Evolutionary conservation across 305 asterid species (phyloP).

Genomic region (Fraxinus greggii): DNA sequence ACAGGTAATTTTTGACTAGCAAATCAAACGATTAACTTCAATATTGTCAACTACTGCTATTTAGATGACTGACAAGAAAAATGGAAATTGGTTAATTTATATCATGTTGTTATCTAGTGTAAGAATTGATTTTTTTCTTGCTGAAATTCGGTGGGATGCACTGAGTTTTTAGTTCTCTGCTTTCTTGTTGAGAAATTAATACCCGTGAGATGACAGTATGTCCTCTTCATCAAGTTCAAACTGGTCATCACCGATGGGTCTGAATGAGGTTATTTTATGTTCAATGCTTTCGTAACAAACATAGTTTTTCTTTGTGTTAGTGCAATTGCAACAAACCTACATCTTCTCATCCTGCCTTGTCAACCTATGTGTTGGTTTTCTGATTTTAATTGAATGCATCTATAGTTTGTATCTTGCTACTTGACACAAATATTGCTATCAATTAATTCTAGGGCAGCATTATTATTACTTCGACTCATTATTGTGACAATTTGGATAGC

Average conservation of each 20-base stretch:
- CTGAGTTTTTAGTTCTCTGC: not conserved
- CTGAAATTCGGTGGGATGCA: not conserved
- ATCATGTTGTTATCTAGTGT: not conserved
- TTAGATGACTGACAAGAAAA: slow-evolving; percentile 2
- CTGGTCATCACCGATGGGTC: not conserved
- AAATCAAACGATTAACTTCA: not conserved
- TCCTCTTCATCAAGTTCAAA: not conserved
- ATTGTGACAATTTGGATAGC: not conserved
- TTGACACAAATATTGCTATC: not conserved
- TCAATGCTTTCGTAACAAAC: not conserved
- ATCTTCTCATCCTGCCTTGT: not conserved
- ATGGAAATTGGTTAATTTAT: not conserved
- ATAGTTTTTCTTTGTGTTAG: not conserved
- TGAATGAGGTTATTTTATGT: not conserved
- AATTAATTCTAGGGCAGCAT: not conserved
- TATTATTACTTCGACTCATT: not conserved
- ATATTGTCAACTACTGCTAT: slow-evolving; percentile 2
- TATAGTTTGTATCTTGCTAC: not conserved
- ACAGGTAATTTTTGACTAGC: slow-evolving; percentile 48
- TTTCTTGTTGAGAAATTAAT: not conserved
- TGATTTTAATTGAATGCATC: slow-evolving; percentile 3
- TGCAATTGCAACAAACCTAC: not conserved
- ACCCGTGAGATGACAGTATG: not conserved
- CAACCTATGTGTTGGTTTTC: slow-evolving; percentile 1
- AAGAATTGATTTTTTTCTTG: not conserved